Conservation (phyloP, 257 asterid genomes). For the Ehretia macrophylla region DNA sequence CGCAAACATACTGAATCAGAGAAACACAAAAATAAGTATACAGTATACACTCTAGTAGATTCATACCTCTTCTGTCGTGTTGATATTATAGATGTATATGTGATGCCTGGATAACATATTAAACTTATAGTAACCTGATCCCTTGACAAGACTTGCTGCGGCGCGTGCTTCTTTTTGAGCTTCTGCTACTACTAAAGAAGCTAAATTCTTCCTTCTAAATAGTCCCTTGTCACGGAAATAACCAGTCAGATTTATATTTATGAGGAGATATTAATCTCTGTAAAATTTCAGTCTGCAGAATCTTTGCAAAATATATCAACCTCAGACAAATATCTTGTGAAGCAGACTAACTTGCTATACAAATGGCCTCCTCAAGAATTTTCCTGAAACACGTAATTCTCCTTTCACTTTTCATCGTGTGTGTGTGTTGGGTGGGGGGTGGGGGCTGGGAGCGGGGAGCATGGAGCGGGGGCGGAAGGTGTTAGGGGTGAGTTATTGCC, state of each 20-base stretch:
- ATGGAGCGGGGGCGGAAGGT: no score
- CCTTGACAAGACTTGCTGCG: slow-evolving; percentile 65
- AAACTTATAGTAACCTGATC: slow-evolving; percentile 46
- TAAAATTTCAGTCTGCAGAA: neutral
- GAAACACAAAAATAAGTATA: neutral
- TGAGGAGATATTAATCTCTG: neutral
- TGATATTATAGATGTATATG: neutral
- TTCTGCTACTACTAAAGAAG: slow-evolving; percentile 68
- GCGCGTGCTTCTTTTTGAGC: slow-evolving; percentile 79
- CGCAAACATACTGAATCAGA: slow-evolving; percentile 48
- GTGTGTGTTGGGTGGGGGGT: no score
- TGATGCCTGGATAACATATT: neutral
- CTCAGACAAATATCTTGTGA: no score
- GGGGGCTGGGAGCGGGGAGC: no score
- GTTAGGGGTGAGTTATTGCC: no score
- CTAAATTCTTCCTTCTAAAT: slow-evolving; percentile 62
- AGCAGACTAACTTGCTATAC: no score
- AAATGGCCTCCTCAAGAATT: no score
- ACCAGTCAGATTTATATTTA: slow-evolving; percentile 1
- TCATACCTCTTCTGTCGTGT: neutral
- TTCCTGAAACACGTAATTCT: no score
- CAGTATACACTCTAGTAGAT: neutral
- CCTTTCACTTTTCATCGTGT: no score
- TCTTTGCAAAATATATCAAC: neutral
- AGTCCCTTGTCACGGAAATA: slow-evolving; percentile 38